Base-by-base conservation (phyloP, 1,139 yeast species). In the Groenewaldozyma auringiensis region DNA sequence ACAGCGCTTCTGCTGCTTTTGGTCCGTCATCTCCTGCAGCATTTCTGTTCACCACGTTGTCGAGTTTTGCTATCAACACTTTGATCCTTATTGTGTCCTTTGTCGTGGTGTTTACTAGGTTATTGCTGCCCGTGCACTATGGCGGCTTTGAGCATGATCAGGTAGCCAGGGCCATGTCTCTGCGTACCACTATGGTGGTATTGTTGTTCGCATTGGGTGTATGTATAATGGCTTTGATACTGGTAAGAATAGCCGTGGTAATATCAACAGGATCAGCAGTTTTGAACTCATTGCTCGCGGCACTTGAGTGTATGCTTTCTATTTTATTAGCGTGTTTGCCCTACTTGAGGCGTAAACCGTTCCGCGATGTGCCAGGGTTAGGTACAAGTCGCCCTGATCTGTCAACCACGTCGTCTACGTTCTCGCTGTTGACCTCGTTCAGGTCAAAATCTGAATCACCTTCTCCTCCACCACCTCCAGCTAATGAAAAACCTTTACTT, bases 1-100 rank as follows among this genome's bases (percentile, higher is more conserved):
- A 35, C 8, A 16, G 13, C 6, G 25, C 11, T 20, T 9, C 16
- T 8, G 38, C 38, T 6, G 38, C 38, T 4, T 35, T 35, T 35
- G 38, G 38, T 4, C 38, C 38, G 11, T 35, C 20, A 9, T 16
- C 38, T 4, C 38, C 38, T 18, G 9, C 25, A 8, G 38, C 38
- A 11, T 35, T 35, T 35, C 20, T 35, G 21, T 35, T 35, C 14
- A 35, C 25, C 8, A 11, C 38, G 25, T 20, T 35, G 9, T 35
- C 38, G 14, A 35, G 38, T n/a, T 35, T 35, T 20, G 25, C 38
- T 4, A 21, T 20, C n/a, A 21, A 35, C 25, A 20, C 25, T 20
- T 8, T 35, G 38, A 16, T 35, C 4, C 22, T 35, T 16, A 35
- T 35, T 16, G 38, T 35, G 4, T 14, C 38, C 8, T 35, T 35